These are phyloP conservation scores for Graphilbum fragrans DNA, from an alignment of 2,329 filamentous ascomycete species.

Conservation along the genomic window DNA sequence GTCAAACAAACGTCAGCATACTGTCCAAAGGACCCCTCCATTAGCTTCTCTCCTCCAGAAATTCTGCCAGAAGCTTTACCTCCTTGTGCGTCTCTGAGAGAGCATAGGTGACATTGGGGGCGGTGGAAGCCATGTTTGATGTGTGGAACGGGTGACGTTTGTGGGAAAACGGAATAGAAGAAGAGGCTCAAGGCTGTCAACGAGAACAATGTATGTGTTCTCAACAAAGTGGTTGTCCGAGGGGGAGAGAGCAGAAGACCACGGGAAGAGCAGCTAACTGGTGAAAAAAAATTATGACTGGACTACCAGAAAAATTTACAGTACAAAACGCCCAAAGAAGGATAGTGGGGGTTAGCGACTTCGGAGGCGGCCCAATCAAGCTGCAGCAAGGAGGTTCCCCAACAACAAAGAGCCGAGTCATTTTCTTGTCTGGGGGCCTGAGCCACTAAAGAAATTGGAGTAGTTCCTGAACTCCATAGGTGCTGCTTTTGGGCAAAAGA, in stretches of 20 bases:
- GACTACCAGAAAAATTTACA: background rate
- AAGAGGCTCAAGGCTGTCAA: background rate
- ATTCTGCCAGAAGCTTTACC: slow-evolving; percentile 8
- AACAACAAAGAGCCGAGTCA: no score
- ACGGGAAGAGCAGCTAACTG: background rate
- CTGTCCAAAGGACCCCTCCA: background rate
- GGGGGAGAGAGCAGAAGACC: no score
- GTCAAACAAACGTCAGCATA: slow-evolving; percentile 6
- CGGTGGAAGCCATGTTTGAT: slow-evolving; percentile 18
- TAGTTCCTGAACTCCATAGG: no score
- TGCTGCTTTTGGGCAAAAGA: no score
- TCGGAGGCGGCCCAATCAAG: background rate
- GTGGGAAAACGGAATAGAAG: no score
- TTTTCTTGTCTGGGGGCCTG: no score
- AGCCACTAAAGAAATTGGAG: no score
- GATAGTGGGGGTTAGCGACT: background rate
- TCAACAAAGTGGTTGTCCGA: no score
- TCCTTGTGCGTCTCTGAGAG: slow-evolving; percentile 10
- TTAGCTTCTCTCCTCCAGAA: background rate
- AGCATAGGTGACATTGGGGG: slow-evolving; percentile 21
- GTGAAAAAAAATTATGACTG: background rate
- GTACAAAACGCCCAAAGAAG: background rate
- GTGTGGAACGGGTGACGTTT: background rate
- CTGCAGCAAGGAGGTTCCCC: no score
- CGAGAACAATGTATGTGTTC: background rate